Conservation (phyloP, 208 protist genomes). For the Wallacemonas sp. region DNA sequence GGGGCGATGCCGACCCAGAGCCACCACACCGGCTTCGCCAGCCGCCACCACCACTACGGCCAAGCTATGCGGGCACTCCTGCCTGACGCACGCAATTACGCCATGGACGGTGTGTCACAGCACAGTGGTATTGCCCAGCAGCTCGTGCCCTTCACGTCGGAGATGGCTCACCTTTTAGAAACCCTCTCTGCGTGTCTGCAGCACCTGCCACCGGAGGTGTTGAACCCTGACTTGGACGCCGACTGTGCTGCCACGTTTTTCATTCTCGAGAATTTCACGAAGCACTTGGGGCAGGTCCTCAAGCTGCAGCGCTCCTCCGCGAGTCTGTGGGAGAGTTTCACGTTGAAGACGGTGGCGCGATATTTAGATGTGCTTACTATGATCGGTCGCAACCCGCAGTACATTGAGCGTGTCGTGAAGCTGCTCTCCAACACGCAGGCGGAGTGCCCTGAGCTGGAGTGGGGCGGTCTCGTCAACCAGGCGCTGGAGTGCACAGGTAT, state of each 20-base stretch:
- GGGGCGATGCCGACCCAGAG: neutral
- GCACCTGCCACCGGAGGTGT: slow-evolving; percentile 68
- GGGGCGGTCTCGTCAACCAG: slow-evolving; percentile 66
- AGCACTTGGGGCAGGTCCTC: slow-evolving; percentile 73
- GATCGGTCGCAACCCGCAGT: slow-evolving; percentile 81
- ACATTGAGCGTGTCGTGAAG: slow-evolving; percentile 66
- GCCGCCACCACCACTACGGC: slow-evolving; percentile 10
- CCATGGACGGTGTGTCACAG: slow-evolving; percentile 8
- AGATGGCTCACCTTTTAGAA: slow-evolving; percentile 74
- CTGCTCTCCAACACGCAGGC: slow-evolving; percentile 71
- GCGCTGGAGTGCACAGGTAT: slow-evolving; percentile 70
- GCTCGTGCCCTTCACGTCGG: slow-evolving; percentile 66
- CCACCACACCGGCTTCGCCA: slow-evolving; percentile 10
- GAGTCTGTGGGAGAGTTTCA: slow-evolving; percentile 74
- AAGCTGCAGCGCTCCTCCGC: slow-evolving; percentile 46
- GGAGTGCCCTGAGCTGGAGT: slow-evolving; percentile 75
- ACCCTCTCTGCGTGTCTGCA: slow-evolving; percentile 70
- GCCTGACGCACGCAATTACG: slow-evolving; percentile 12
- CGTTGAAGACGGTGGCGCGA: slow-evolving; percentile 62
- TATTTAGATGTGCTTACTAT: slow-evolving; percentile 85
- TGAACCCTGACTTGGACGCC: slow-evolving; percentile 75
- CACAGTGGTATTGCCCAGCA: slow-evolving; percentile 17
- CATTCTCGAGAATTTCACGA: slow-evolving; percentile 80
- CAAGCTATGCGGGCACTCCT: slow-evolving; percentile 4
- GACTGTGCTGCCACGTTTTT: slow-evolving; percentile 89